Evolutionary conservation across 2,329 filamentous ascomycete species (phyloP).

Genomic region (Phoma sp.): DNA sequence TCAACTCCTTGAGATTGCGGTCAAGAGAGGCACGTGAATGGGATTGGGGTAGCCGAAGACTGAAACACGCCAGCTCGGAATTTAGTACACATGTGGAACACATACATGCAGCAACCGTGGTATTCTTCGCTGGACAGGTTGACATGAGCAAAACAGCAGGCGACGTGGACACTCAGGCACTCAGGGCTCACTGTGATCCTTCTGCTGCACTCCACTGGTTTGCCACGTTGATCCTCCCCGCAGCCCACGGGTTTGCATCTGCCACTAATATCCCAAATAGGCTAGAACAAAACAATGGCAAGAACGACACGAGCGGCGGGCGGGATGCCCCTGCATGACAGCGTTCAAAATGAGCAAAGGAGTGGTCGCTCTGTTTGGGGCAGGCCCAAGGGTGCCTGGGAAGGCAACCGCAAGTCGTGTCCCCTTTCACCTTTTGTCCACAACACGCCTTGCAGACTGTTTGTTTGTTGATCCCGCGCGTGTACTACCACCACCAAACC

Average conservation of each 20-base stretch:
- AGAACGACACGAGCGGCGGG: constrained; percentile 8
- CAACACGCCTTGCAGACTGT: constrained; percentile 19
- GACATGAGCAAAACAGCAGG: neutral
- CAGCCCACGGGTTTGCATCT: constrained; percentile 1
- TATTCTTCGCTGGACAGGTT: neutral
- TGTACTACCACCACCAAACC: constrained; percentile 13
- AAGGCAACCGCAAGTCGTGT: constrained; percentile 14
- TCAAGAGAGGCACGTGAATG: constrained; percentile 12
- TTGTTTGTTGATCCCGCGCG: constrained; percentile 11
- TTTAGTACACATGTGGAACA: constrained; percentile 5
- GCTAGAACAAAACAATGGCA: constrained; percentile 13
- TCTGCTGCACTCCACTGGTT: constrained; percentile 17
- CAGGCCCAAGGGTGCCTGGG: neutral
- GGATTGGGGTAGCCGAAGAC: constrained; percentile 7
- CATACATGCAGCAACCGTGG: neutral
- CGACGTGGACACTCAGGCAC: neutral
- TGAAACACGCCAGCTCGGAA: constrained; percentile 23
- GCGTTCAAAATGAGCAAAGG: constrained; percentile 14
- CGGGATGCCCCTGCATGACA: constrained; percentile 18
- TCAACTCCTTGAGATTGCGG: constrained; percentile 8
- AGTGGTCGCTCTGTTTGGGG: constrained; percentile 12
- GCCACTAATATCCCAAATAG: constrained; percentile 3
- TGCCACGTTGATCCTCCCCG: constrained; percentile 15
- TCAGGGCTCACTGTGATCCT: neutral
- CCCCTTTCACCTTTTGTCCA: constrained; percentile 7